Percentiles rank a stretch among this genome's conserved stretches.
These are phyloP conservation scores for Lachnellula arida DNA, from an alignment of 2,329 filamentous ascomycete species.

Conservation along the genomic window DNA sequence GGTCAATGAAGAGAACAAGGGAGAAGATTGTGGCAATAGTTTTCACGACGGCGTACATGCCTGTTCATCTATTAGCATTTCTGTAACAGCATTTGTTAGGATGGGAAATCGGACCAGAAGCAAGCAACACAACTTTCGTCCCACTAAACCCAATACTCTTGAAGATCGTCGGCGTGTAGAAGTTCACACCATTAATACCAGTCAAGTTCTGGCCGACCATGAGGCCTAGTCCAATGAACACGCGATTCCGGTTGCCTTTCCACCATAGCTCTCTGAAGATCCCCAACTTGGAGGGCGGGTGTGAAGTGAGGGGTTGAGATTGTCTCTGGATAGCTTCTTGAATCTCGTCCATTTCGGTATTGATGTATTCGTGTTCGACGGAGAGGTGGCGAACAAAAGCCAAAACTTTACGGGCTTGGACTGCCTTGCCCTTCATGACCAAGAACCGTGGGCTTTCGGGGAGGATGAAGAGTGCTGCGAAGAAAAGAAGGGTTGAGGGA, in stretches of 20 bases:
- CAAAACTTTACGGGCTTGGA: conserved; percentile 53
- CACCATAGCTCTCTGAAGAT: conserved; percentile 52
- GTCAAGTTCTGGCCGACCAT: conserved; percentile 77
- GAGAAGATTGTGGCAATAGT: conserved; percentile 64
- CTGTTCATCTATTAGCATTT: conserved; percentile 41
- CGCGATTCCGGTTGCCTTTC: conserved; percentile 37
- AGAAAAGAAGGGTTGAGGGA: conserved; percentile 57
- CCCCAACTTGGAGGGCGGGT: conserved; percentile 42
- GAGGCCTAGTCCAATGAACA: conserved; percentile 68
- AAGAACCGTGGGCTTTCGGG: conserved; percentile 67
- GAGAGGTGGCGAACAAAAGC: conserved; percentile 62
- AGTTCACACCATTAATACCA: conserved; percentile 77
- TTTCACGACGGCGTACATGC: conserved; percentile 74
- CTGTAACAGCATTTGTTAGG: too few species aligned
- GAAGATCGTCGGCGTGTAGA: conserved; percentile 68
- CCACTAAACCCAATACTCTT: conserved; percentile 54
- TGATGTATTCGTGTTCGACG: conserved; percentile 57
- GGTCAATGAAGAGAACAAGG: conserved; percentile 65
- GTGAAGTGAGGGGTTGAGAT: conserved; percentile 58
- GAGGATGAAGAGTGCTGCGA: conserved; percentile 53
- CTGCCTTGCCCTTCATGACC: conserved; percentile 56
- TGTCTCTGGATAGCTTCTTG: conserved; percentile 66
- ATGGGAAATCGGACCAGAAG: conserved; percentile 25
- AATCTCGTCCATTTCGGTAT: conserved; percentile 68
- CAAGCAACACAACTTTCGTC: conserved; percentile 53